Base-by-base conservation (phyloP, 2,329 filamentous ascomycete genomes). In the Berkeleyomyces rouxiae region DNA sequence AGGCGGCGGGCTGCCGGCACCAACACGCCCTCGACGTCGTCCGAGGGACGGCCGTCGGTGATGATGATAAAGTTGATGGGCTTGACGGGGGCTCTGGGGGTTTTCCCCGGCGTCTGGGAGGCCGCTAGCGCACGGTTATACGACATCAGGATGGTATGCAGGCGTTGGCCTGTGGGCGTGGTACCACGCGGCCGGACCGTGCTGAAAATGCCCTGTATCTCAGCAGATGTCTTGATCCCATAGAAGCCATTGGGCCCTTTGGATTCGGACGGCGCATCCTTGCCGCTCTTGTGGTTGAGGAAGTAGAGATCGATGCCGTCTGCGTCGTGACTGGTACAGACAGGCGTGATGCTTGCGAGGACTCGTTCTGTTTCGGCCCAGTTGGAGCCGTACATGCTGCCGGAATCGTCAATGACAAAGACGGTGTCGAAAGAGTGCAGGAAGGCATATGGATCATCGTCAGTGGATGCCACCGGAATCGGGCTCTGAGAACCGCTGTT, bases 251-350 rank as follows among this genome's bases (percentile, higher is more conserved):
- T 74, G 0, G 74, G 72, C 1, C 76, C 73, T 61, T 76, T 73
- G 23, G 71, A 31, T 36, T 36, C 2, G 49, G 31, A 53, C 6
- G 49, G 49, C 33, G 49, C 49, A 9, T 6, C 23, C 9, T 44
- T 7, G 6, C 23, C 16, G 40, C 58, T 59, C 39, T 59, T 59
- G 70, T 87, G 80, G 74, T 97, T 96, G 44, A 97, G 77, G 73
- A 97, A 97, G 78, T 88, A 90, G 66, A 97, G 77, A 70, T 97
- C 92, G 67, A 97, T 84, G 31, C 92, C 92, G 72, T 96, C 88
- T 0, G 77, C 74, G 71, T 97, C 92, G 71, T 88, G 84, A 3
- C 77, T 71, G 0, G 88, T 88, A 74, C 91, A 95, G 69, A 96
- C 86, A 0, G 89, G 89, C 0, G 89, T 81, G 69, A 97, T 90